A percentile compares a stretch with the other conserved stretches of the same genome.
phyloP scores from a whole-genome alignment of 139 green algal species.

The Chlorella sp. region DNA sequence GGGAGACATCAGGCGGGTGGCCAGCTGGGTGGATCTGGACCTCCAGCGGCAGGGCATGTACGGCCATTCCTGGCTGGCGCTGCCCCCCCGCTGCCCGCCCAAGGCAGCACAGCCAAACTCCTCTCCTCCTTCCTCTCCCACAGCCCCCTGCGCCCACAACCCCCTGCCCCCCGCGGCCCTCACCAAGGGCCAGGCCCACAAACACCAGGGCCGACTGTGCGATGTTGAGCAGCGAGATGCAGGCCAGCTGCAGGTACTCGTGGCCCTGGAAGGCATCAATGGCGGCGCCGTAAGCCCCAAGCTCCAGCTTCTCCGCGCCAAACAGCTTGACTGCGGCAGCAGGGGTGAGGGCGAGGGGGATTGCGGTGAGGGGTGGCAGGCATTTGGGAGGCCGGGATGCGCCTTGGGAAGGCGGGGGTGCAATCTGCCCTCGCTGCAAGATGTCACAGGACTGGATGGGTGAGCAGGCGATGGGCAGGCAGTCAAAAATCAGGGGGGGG shows the following conservation, averaged over 20 bases:
- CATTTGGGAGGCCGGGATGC: too few species aligned
- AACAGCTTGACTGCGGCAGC: conserved; percentile 73
- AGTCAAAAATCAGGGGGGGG: too few species aligned
- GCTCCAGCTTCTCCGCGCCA: conserved; percentile 81
- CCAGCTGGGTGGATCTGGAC: not conserved
- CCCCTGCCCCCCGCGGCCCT: too few species aligned
- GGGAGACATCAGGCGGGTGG: not conserved
- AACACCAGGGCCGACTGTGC: conserved; percentile 88
- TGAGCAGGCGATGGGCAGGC: too few species aligned
- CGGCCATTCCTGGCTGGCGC: too few species aligned
- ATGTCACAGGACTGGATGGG: too few species aligned
- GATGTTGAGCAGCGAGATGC: conserved; percentile 85
- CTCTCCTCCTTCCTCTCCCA: not conserved
- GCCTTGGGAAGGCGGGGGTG: too few species aligned
- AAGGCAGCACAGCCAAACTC: not conserved
- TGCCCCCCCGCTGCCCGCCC: not conserved
- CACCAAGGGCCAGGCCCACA: conserved; percentile 50
- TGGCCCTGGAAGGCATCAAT: conserved; percentile 82
- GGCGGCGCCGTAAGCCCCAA: conserved; percentile 59
- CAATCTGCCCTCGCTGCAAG: too few species aligned
- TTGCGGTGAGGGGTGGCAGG: too few species aligned
- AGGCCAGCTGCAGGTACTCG: conserved; percentile 60
- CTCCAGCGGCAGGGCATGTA: too few species aligned
- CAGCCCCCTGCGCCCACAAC: not conserved
- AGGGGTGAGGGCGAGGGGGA: too few species aligned